These are phyloP conservation scores for Diaporthe citriasiana DNA, from an alignment of 2,329 filamentous ascomycete species.

Conservation along the genomic window DNA sequence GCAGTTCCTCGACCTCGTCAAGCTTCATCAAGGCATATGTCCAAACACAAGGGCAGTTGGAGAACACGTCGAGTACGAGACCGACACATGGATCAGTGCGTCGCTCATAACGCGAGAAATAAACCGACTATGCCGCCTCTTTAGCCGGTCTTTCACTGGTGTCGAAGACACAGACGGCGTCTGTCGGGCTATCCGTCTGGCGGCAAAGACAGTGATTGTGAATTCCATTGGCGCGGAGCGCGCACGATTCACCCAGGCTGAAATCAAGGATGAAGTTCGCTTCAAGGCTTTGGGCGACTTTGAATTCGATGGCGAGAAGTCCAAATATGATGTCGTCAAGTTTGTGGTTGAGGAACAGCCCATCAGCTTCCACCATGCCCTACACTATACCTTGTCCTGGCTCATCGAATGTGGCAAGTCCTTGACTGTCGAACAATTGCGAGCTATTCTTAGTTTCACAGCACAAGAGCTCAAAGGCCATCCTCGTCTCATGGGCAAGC, in stretches of 20 bases:
- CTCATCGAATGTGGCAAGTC: conserved; percentile 89
- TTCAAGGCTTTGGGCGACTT: conserved; percentile 86
- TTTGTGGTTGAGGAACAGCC: conserved; percentile 90
- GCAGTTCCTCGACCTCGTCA: conserved; percentile 95
- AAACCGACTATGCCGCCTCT: conserved; percentile 89
- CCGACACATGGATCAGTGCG: conserved; percentile 97
- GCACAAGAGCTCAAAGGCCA: conserved; percentile 77
- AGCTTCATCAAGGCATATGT: conserved; percentile 96
- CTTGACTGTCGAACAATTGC: conserved; percentile 77
- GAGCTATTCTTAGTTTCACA: conserved; percentile 78
- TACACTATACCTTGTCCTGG: conserved; percentile 98
- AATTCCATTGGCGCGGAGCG: conserved; percentile 93
- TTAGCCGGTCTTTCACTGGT: conserved; percentile 87
- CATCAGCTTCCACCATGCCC: conserved; percentile 96
- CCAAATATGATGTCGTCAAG: conserved; percentile 79
- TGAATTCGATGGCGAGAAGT: conserved; percentile 77
- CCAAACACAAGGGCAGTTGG: conserved; percentile 92
- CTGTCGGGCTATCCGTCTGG: conserved; percentile 78
- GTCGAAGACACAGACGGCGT: conserved; percentile 76
- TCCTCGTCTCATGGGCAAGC: conserved; percentile 72
- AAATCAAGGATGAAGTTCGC: conserved; percentile 87
- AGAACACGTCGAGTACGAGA: conserved; percentile 98
- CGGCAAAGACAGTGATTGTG: conserved; percentile 86
- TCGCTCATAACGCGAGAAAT: conserved; percentile 95
- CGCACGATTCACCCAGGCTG: conserved; percentile 84